Percentiles rank a stretch among this genome's conserved stretches.
These are phyloP conservation scores for Alternaria novae-zelandiae DNA, from an alignment of 2,329 filamentous ascomycete species.

Conservation along the genomic window DNA sequence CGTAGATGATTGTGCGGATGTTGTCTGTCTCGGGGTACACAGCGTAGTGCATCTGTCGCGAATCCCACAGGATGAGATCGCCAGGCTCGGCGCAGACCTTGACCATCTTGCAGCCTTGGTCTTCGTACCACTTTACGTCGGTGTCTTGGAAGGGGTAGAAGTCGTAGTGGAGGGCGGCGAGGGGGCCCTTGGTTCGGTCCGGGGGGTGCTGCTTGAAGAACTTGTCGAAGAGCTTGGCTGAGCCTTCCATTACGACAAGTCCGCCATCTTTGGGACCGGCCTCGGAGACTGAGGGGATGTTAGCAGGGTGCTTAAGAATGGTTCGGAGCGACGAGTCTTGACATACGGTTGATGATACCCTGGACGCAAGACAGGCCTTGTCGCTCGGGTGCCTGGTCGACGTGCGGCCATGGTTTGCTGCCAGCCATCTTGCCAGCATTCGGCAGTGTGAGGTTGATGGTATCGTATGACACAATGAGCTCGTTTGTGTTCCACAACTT, in stretches of 20 bases:
- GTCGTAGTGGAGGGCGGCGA: conserved; percentile 13
- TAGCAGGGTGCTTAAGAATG: background rate
- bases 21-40: conserved; percentile 18
- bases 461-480: conserved; percentile 41
- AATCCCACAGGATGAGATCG: conserved; percentile 57
- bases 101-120: conserved; percentile 47
- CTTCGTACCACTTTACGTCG: conserved; percentile 53
- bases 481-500: conserved; percentile 51
- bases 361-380: conserved; percentile 50
- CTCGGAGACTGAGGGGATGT: conserved; percentile 3
- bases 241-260: conserved; percentile 54
- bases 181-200: conserved; percentile 19
- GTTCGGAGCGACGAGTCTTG: conserved; percentile 38
- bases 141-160: conserved; percentile 51
- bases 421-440: conserved; percentile 45
- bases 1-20: conserved; percentile 22
- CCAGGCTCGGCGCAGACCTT: conserved; percentile 53
- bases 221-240: conserved; percentile 43
- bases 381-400: conserved; percentile 52
- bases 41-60: conserved; percentile 55
- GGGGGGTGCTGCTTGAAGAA: conserved; percentile 16
- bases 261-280: conserved; percentile 55
- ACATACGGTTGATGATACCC: conserved; percentile 52
- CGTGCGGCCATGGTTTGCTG: conserved; percentile 51
- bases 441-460: conserved; percentile 54